Percentiles rank a stretch among this genome's conserved stretches.
Evolutionary conservation across 2,329 filamentous ascomycete genomes (phyloP).

Genomic region (Metarhizium sp.): DNA sequence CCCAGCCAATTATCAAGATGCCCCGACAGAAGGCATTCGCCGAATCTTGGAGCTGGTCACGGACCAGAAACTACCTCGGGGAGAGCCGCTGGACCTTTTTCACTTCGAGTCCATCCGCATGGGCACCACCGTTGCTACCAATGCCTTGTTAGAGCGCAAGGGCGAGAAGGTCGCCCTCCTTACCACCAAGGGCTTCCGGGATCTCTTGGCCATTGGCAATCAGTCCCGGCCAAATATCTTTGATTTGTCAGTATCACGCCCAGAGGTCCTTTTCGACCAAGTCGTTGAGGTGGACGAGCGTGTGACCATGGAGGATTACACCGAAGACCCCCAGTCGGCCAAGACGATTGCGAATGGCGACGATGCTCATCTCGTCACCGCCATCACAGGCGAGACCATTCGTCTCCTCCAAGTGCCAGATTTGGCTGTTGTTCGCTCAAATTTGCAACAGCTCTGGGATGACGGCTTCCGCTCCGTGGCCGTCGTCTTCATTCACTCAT

Average conservation of each 20-base stretch:
- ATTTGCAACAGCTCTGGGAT: constrained; percentile 51
- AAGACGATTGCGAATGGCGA: constrained; percentile 35
- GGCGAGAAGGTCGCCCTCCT: constrained; percentile 62
- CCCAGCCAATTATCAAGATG: constrained; percentile 62
- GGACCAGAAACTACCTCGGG: constrained; percentile 21
- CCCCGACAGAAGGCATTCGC: constrained; percentile 63
- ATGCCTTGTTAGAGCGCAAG: constrained; percentile 64
- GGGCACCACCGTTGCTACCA: constrained; percentile 74
- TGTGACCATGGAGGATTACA: constrained; percentile 64
- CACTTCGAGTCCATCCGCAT: constrained; percentile 59
- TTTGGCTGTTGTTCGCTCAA: constrained; percentile 38
- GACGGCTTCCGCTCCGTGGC: constrained; percentile 42
- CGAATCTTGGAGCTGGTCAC: constrained; percentile 25
- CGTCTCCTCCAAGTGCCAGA: constrained; percentile 53
- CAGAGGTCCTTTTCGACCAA: constrained; percentile 58
- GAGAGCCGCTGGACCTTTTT: constrained; percentile 21
- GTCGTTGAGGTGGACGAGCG: constrained; percentile 66
- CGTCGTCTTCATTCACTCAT: constrained; percentile 65
- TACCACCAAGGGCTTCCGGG: constrained; percentile 62
- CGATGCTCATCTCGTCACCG: constrained; percentile 50
- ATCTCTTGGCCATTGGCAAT: constrained; percentile 63
- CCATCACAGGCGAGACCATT: constrained; percentile 59
- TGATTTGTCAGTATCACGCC: constrained; percentile 58
- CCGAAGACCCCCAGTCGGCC: constrained; percentile 49
- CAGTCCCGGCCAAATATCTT: constrained; percentile 66